phyloP scores from a whole-genome alignment of 2,329 filamentous ascomycete species.

The Aspergillus fischeri region DNA sequence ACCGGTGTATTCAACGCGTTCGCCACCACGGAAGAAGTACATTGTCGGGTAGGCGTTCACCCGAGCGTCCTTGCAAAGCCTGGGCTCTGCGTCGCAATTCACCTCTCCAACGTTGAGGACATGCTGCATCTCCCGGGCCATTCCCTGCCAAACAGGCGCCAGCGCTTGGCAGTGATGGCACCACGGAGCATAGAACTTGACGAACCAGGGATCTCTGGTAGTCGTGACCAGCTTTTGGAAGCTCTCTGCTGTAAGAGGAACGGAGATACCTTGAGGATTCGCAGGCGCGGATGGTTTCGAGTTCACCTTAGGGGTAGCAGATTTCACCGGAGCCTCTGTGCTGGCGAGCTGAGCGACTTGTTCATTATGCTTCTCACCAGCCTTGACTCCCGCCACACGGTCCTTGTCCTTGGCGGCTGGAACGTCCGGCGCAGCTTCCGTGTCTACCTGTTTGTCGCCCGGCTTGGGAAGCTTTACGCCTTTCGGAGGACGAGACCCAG shows the following conservation, averaged over 20 bases:
- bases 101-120: constrained; percentile 91
- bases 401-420: constrained; percentile 43
- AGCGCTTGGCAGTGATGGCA: constrained; percentile 93
- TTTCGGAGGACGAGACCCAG: constrained; percentile 69
- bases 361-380: constrained; percentile 41
- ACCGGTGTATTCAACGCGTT: constrained; percentile 89
- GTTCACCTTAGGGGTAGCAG: constrained; percentile 41
- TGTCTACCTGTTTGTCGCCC: constrained; percentile 55
- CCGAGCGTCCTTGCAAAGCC: constrained; percentile 87
- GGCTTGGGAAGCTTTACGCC: constrained; percentile 67
- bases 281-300: constrained; percentile 54
- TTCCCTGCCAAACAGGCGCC: constrained; percentile 82
- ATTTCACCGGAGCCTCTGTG: constrained; percentile 27
- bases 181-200: constrained; percentile 99
- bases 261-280: constrained; percentile 72
- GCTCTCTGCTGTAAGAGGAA: constrained; percentile 72
- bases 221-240: constrained; percentile 84
- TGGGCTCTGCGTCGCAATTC: constrained; percentile 81
- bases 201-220: constrained; percentile 90
- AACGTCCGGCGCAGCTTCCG: constrained; percentile 33
- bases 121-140: constrained; percentile 87
- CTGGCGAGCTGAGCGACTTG: constrained; percentile 27
- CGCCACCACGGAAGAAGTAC: constrained; percentile 85
- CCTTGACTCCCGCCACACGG: constrained; percentile 33
- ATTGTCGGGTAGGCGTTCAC: constrained; percentile 82